Evolutionary conservation across 352 stramenopile genomes (phyloP), one percentile per base, ranked within the genome.

Genomic region (Phytopythium delawarense): DNA sequence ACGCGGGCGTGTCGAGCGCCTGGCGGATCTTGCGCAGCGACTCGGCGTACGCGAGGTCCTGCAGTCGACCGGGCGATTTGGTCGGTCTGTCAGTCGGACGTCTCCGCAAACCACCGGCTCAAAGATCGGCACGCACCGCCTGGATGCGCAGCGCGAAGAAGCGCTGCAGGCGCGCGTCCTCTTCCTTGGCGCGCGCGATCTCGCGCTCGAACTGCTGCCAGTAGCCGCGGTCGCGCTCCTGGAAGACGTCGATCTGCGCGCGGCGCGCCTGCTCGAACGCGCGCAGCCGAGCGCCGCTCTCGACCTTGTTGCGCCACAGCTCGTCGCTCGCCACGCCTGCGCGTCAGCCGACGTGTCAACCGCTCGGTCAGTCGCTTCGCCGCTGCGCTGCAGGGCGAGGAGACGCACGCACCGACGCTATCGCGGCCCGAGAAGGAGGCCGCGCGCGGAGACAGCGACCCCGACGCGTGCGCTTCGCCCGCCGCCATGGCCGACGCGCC

Each of bases 161-260:
- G 7, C 75, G 75, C 53, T 90, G 71, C 30, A 94, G 61, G 0
- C 82, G 77, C 39, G 63, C 55, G 44, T 92, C 91, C 62, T 91
- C 81, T 16, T 89, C 84, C 37, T 74, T 71, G 5, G 74, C 84
- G 49, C 75, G 76, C 20, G 76, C 61, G 21, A 94, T 80, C 70
- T 94, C 84, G 40, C 79, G 74, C 67, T 90, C 80, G 66, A 94
- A 94, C n/a, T 78, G 67, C 23, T 78, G 82, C 84, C 84, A 94
- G 62, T 94, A 94, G 35, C 61, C 62, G 49, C 80, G 80, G 59
- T 94, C 84, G 37, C 77, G 72, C 23, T 78, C 66, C 61, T 90
- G 84, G 40, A 79, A 86, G 18, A 69, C 74, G 64, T 94, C 84
- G 66, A 94, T 89, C 61, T 89, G 82, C 20, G 72, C 66, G 60